Base-by-base conservation (phyloP, 2,329 filamentous ascomycete species). In the Botrytis squamosa region DNA sequence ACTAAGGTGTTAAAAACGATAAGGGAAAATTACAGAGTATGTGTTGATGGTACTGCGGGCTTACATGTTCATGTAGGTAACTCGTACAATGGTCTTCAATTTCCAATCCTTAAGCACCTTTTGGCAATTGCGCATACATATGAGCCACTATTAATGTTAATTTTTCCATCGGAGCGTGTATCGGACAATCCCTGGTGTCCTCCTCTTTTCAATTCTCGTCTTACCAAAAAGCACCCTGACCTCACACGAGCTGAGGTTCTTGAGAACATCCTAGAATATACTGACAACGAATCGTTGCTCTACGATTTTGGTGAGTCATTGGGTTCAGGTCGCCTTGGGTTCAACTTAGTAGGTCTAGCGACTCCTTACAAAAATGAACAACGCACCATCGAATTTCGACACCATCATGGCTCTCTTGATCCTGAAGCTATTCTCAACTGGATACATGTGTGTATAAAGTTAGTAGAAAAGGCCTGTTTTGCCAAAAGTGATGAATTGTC, bases 21-120 rank as follows among this genome's bases (percentile, higher is more conserved):
- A 1, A 46, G 46, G 6, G 63, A 65, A 2, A 74, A 68, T 0
- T 78, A 78, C 55, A 70, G 78, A 7, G 55, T 80, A 14, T 49
- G 76, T n/a, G 68, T 75, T 59, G 81, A 81, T 70, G 12, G 73
- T 1, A 73, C 73, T 0, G 78, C 75, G 36, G 80, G 80, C 0
- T 36, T 81, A 2, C 81, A 82, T 62, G 78, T 82, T 49, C 81
- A 83, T 63, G 71, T 82, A 42, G 80, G 81, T 6, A 77, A 80
- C 33, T 76, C 75, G 6, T 42, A 40, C 12, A 52, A 75, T 5
- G 75, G 77, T 0, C 79, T 81, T 42, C 72, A 75, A 12, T 66
- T 78, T 12, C 36, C 64, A 10, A 77, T 76, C 1, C 49, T 82
- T 33, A 78, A 78, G 63, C 81, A 81, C 36, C 40, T 82, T 10